phyloP scores from a whole-genome alignment of 306 rosid species.

The Malus domestica region ASM211411v1 NC_041803.1:12839001-12839500 shows the following conservation, averaged over 20 bases:
- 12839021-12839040: slow-evolving; percentile 54
- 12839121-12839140: slow-evolving; percentile 49
- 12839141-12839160: slow-evolving; percentile 54
- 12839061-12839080: slow-evolving; percentile 67
- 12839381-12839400: neutral
- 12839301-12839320: neutral
- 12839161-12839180: slow-evolving; percentile 36
- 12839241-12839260: slow-evolving; percentile 28
- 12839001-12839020: slow-evolving; percentile 74
- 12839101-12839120: slow-evolving; percentile 54
- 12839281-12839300: neutral
- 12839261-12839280: neutral
- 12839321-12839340: neutral
- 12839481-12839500: too few relatives aligned
- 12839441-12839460: too few relatives aligned
- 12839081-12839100: slow-evolving; percentile 51
- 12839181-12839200: slow-evolving; percentile 35
- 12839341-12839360: slow-evolving; percentile 27
- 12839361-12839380: neutral
- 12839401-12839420: neutral
- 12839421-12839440: too few relatives aligned
- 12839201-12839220: slow-evolving; percentile 52
- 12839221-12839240: slow-evolving; percentile 50
- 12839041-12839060: slow-evolving; percentile 58
- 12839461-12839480: too few relatives aligned